Percentiles rank a stretch among this genome's conserved stretches.
Conservation (phyloP, 208 protist species). For the Crithidia sp. region DNA sequence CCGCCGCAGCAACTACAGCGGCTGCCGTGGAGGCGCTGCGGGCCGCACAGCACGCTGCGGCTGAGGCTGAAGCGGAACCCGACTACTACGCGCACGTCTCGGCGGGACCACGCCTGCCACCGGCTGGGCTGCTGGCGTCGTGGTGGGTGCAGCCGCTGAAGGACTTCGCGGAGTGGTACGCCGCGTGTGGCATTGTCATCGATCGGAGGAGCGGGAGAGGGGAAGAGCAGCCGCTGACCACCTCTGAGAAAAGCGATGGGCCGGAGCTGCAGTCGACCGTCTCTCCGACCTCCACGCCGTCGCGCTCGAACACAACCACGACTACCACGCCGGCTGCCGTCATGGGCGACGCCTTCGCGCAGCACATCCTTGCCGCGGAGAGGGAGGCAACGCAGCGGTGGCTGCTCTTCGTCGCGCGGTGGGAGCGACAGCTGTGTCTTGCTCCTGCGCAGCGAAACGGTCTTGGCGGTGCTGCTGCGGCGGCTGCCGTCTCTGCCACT, state of each 20-base stretch:
- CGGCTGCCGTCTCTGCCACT: too few relatives aligned
- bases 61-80: constrained; percentile 47
- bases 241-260: too few relatives aligned
- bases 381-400: constrained; percentile 22
- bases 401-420: constrained; percentile 14
- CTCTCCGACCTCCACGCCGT: too few relatives aligned
- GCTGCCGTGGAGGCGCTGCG: constrained; percentile 6
- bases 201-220: neutral
- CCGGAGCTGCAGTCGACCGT: too few relatives aligned
- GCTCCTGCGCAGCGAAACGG: constrained; percentile 2
- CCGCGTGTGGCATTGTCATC: constrained; percentile 13
- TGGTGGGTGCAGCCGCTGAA: constrained; percentile 69
- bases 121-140: constrained; percentile 11
- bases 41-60: constrained; percentile 22
- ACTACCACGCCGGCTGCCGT: neutral
- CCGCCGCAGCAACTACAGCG: constrained; percentile 1
- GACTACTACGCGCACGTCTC: constrained; percentile 70
- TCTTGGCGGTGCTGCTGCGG: neutral
- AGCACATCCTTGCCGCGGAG: constrained; percentile 19
- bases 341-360: constrained; percentile 18
- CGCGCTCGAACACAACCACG: neutral
- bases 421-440: constrained; percentile 28
- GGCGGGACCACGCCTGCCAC: constrained; percentile 35
- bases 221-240: too few relatives aligned
- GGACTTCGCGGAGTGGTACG: constrained; percentile 21